Evolutionary conservation across 306 rosid genomes (phyloP), one percentile per base, ranked within the genome.

Genomic region (Castanea mollissima): DNA sequence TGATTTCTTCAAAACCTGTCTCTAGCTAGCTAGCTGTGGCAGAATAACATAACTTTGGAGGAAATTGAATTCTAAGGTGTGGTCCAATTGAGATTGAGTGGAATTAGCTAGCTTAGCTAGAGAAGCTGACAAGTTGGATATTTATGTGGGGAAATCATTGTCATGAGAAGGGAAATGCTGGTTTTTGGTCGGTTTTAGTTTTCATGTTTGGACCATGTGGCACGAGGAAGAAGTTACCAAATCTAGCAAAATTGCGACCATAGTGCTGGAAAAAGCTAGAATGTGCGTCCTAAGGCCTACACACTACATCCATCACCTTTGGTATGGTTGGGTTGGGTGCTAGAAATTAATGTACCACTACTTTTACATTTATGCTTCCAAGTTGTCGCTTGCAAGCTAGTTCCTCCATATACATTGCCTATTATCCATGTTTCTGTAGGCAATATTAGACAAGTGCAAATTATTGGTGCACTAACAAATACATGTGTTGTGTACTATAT

Each of bases 221-320:
- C 85, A 83, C 86, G 79, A 76, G 79, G 84, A 71, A 73, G 74
- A 70, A 76, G 88, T 52, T 69, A 76, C 58, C 84, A 76, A 78
- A 78, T 55, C 60, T 80, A 74, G 77, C 77, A 80, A 29, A 57
- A 72, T 63, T 85, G 67, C 70, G 88, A 88, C 83, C 87, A 65
- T 55, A 74, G 87, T 82, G 83, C 80, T 82, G 87, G 71, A 21
- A 67, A 74, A 57, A 86, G 86, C 76, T 46, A 80, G 74, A 82
- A 73, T 75, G 82, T 88, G 89, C 75, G 85, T 71, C 88, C 86
- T 73, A 63, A 83, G 81, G 55, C 80, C 78, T 88, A 73, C 90
- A 89, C 51, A 18, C 59, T 72, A 55, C 55, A 69, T 62, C 57
- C 63, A 72, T 77, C 80, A 62, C 69, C 74, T 73, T 55, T 69